phyloP scores from a whole-genome alignment of 208 protist species.

The Strigomonas culicis region DNA sequence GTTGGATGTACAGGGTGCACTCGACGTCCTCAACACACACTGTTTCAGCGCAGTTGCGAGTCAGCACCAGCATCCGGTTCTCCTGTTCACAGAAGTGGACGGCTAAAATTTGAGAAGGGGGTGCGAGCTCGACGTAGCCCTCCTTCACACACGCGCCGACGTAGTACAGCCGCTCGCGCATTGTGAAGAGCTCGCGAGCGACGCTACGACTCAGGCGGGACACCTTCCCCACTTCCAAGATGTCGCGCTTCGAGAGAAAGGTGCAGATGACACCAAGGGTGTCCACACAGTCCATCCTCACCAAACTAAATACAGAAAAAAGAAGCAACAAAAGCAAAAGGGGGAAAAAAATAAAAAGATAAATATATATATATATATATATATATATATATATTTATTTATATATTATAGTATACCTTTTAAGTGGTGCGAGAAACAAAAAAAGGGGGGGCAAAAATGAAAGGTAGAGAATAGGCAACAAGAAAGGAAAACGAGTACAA shows the following conservation, averaged over 20 bases:
- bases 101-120: slow-evolving; percentile 46
- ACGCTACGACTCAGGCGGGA: slow-evolving; percentile 29
- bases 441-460: slow-evolving; percentile 8
- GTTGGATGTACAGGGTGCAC: slow-evolving; percentile 45
- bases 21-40: slow-evolving; percentile 30
- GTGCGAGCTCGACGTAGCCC: slow-evolving; percentile 44
- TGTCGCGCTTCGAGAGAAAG: slow-evolving; percentile 40
- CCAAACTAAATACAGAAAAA: not conserved
- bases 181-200: slow-evolving; percentile 23
- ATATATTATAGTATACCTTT: too few relatives aligned
- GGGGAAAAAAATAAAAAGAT: not conserved
- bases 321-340: not conserved
- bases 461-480: not conserved
- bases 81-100: slow-evolving; percentile 22
- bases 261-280: slow-evolving; percentile 43
- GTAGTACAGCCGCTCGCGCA: slow-evolving; percentile 37
- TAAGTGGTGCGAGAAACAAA: slow-evolving; percentile 24
- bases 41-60: slow-evolving; percentile 22
- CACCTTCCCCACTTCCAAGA: slow-evolving; percentile 40
- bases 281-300: slow-evolving; percentile 48
- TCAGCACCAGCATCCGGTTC: slow-evolving; percentile 35
- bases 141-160: slow-evolving; percentile 28
- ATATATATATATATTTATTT: too few relatives aligned
- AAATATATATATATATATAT: not conserved
- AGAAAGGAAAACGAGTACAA: not conserved